Base-by-base conservation (phyloP, 139 green algal species). In the Volvox africanus region DNA sequence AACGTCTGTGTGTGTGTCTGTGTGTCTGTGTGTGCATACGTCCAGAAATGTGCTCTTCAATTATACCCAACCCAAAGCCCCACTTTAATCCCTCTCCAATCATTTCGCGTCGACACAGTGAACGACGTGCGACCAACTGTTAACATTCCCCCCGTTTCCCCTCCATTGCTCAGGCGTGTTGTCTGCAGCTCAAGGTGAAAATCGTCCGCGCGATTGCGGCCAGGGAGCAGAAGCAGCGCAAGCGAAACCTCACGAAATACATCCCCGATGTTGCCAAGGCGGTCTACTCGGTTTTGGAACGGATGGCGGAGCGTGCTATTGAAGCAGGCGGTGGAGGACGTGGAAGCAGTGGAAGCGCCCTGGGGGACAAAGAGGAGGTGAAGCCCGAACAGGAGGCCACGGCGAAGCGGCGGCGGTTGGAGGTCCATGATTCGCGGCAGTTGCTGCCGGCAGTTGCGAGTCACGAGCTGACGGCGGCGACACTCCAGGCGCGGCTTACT, bases 221-320 rank as follows among this genome's bases (percentile, higher is more conserved):
- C 0, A 86, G 94, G 18, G 97, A 99, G 94, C 96, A 99, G 92
- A 92, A 96, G 91, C 94, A 96, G 92, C 93, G 98, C 69, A 99
- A 98, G 92, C 95, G 95, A 69, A 99, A 98, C 89, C 92, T 99
- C 17, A 95, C 93, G 32, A 98, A 97, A 91, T 99, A 99, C 93
- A 98, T 99, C 65, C 98, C 98, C 37, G 96, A 99, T 83, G 97
- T 96, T 5, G 93, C 94, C 61, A 90, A 91, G 67, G 93, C 96
- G 32, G 26, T 90, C 3, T 85, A 44, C 86, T 84, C 86, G 24
- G 93, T 94, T 80, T 91, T 96, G 82, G 75, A 94, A 79, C 80
- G 89, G 24, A 96, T 96, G 93, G 89, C 93, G 20, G 77, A 61
- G 26, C 33, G 44, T 33, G 26, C 35, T 78, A 62, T 50, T 65